These are phyloP conservation scores for Crithidia mellificae DNA, from an alignment of 208 protist species.

Conservation along the genomic window DNA sequence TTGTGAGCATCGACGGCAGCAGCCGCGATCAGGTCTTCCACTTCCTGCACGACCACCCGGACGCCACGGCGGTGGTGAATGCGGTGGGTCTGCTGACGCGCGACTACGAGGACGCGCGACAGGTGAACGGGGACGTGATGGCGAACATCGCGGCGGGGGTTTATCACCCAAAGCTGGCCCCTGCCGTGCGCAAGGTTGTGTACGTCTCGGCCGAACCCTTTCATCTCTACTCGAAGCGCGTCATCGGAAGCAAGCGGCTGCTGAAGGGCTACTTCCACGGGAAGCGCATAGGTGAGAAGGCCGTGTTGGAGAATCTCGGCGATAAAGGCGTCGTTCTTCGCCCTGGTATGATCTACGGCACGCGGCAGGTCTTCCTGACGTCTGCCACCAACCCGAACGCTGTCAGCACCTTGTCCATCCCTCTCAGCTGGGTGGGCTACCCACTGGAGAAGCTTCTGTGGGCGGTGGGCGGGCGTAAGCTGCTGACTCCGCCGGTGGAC, in stretches of 20 bases:
- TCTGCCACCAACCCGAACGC: constrained; percentile 24
- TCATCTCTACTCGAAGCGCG: constrained; percentile 38
- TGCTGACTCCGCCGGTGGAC: constrained; percentile 65
- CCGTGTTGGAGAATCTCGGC: constrained; percentile 67
- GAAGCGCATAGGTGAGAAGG: constrained; percentile 72
- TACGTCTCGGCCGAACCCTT: constrained; percentile 77
- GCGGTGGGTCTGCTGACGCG: constrained; percentile 66
- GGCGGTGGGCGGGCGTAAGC: constrained; percentile 45
- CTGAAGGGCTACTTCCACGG: constrained; percentile 87
- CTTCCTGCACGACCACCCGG: constrained; percentile 78
- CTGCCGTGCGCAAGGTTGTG: constrained; percentile 55
- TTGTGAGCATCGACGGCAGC: constrained; percentile 73
- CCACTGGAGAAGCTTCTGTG: constrained; percentile 63
- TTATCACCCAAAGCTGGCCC: constrained; percentile 45
- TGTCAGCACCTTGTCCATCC: constrained; percentile 54
- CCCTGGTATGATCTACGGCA: constrained; percentile 83
- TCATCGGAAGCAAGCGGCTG: constrained; percentile 40
- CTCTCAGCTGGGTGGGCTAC: constrained; percentile 58
- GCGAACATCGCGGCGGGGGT: constrained; percentile 78
- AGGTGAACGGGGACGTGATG: constrained; percentile 77
- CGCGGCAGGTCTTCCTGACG: constrained; percentile 44
- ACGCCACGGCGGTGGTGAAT: constrained; percentile 71
- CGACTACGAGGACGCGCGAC: constrained; percentile 66
- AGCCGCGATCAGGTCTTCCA: constrained; percentile 68
- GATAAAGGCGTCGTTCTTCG: constrained; percentile 59